These are phyloP conservation scores for Alternaria sp. DNA, from an alignment of 2,329 filamentous ascomycete genomes.

Conservation along the genomic window DNA sequence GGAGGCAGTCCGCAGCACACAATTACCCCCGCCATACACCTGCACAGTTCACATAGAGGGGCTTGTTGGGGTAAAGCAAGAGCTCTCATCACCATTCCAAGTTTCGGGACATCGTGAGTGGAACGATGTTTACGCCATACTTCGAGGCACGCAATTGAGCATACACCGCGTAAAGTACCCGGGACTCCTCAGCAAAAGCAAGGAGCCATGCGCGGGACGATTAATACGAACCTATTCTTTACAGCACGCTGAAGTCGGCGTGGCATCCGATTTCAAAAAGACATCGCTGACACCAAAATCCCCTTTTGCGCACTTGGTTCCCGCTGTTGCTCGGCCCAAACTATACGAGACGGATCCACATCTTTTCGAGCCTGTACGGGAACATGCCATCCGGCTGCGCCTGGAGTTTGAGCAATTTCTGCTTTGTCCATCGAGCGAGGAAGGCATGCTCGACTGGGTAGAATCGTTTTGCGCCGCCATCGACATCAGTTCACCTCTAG, in stretches of 20 bases:
- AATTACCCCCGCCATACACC: conserved; percentile 46
- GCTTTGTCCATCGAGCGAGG: conserved; percentile 70
- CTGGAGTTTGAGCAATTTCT: conserved; percentile 79
- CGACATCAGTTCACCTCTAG: conserved; percentile 73
- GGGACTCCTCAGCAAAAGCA: conserved; percentile 53
- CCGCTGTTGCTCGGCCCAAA: conserved; percentile 50
- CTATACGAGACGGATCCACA: conserved; percentile 57
- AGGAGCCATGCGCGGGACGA: conserved; percentile 64
- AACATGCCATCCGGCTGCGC: conserved; percentile 75
- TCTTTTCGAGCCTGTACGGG: conserved; percentile 56
- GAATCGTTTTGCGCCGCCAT: conserved; percentile 75
- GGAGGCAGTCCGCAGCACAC: conserved; percentile 22
- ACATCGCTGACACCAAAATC: conserved; percentile 54
- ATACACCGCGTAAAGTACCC: conserved; percentile 71
- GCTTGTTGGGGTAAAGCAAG: conserved; percentile 66
- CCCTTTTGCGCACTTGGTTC: conserved; percentile 57
- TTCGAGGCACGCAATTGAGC: conserved; percentile 74
- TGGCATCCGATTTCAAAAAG: conserved; percentile 78
- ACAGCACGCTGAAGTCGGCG: conserved; percentile 77
- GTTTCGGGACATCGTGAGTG: conserved; percentile 70
- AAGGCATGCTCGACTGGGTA: conserved; percentile 74
- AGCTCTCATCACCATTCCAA: conserved; percentile 71
- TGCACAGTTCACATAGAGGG: conserved; percentile 48
- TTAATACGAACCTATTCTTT: conserved; percentile 75
- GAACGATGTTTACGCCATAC: conserved; percentile 68